Base-by-base conservation (phyloP, 768 basidiomycete species). In the Kwoniella pini region DNA sequence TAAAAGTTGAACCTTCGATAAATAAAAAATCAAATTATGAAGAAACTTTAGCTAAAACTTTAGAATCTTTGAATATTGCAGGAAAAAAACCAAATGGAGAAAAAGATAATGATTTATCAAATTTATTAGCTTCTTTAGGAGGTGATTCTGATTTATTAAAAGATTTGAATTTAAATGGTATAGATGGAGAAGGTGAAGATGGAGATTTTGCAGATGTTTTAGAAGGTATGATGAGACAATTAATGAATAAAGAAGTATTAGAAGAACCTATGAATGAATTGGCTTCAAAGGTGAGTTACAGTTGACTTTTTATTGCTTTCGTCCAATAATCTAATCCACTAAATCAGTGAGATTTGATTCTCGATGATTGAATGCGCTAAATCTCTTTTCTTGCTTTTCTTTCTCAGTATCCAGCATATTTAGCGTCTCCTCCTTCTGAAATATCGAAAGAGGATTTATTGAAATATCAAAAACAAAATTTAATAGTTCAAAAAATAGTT, bases 181-280 rank as follows among this genome's bases (percentile, higher is more conserved):
- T 27, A 15, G 62, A 28, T 2, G 71, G 50, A n/a, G 63, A 51
- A 1, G 71, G 62, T 17, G 72, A 66, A 0, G 72, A 74, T 21
- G 72, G 67, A 19, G 69, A 72, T 45, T 24, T 70, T 2, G 69
- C 63, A n/a, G 74, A 70, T 11, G 45, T 80, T 40, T 61, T 80
- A 49, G 79, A 80, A 62, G 77, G 76, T 26, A 79, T 80, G 79
- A 80, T 80, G 79, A 69, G 62, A 27, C 72, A 75, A 43, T 64
- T 80, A 40, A 78, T 80, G 77, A 77, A 65, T 30, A 68, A 63
- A 55, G 79, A 80, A 54, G 77, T 80, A 1, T 49, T 80, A 45
- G 74, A 78, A 53, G 77, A 77, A 46, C 79, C 79, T 1, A 70
- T 80, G 69, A 55, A 62, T 13, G 79, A 80, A 52, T 52, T 80